Base-by-base conservation (phyloP, 768 basidiomycete species). In the Tylopilus intermedius region DNA sequence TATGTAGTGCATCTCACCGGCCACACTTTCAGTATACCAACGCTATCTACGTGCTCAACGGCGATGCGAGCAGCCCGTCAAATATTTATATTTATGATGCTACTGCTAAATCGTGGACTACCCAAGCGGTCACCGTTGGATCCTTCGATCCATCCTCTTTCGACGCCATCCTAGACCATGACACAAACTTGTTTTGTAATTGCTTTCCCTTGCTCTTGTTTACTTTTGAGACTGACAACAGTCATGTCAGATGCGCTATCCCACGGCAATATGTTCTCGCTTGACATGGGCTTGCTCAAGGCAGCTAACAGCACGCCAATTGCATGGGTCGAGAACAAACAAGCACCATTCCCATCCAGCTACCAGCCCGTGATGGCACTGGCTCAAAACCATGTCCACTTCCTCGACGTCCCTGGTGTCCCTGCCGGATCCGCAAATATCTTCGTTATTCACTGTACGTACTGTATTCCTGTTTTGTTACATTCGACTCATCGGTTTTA, bases 181-280 rank as follows among this genome's bases (percentile, higher is more conserved):
- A 97, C 68, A 97, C 94, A 46, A 94, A 95, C 56, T 82, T 86
- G 54, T 86, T 96, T 72, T 94, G 86, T 88, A 67, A 46, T 58
- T 45, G 1, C 27, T 9, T 39, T 43, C 3, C 14, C 7, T 47
- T 10, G 5, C 32, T 9, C 7, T 22, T 6, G 30, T 49, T 41
- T 15, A 27, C 5, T 4, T 24, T 50, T 45, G 47, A 30, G 35
- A 54, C 54, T 58, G 7, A 64, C 32, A 46, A 37, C 50, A 27
- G 29, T 8, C 14, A 29, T n/a, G 39, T 32, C 44, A 87, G 88
- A 90, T 67, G 86, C 84, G 0, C 71, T 88, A 53, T 86, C 86
- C 4, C 71, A 79, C 1, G 81, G 78, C 42, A 80, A 79, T 49
- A 53, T 94, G 2, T 91, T 73, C 61, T 79, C 78, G 41, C 74